Evolutionary conservation across 495 filamentous ascomycete genomes (phyloP), one percentile per base, ranked within the genome.

Genomic region (Xylaria cubensis): DNA sequence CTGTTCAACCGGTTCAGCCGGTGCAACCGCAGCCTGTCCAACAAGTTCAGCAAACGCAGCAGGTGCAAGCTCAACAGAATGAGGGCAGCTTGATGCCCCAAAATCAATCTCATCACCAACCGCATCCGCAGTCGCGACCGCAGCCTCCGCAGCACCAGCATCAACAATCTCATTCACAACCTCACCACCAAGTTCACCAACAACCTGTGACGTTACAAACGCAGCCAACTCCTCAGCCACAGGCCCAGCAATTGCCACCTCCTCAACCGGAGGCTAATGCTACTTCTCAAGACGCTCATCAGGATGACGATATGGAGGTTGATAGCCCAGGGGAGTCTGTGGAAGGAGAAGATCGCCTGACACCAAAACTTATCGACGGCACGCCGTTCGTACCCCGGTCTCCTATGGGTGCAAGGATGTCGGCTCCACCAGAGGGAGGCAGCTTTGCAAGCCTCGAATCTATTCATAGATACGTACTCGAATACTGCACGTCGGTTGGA

Each of bases 401-500:
- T 55, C 84, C 85, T 6, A 82, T 84, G 82, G 85, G 85, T 5
- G 32, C 69, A 32, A 79, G 81, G 77, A 88, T 88, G 86, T 85
- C 86, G 6, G 82, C 87, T 7, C 87, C 87, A 24, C 85, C 86
- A 10, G 85, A 88, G 71, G 85, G 85, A 4, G 87, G 87, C 9
- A 86, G 83, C 67, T 89, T 85, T 72, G 80, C 84, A 12, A 88
- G 85, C 3, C 82, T 89, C 32, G 86, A 89, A 39, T 84, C 85
- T 29, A 80, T 89, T 34, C 86, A 88, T 62, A 83, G 86, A 70
- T 81, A 83, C 42, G 87, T 87, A 21, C 77, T 88, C 63, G 74
- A 77, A 7, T 88, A 88, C 74, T 87, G 86, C 74, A 86, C 86
- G 2, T 86, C 86, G 6, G 86, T 88, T 42, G 87, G 87, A 51